Percentiles rank a stretch among this genome's conserved stretches.
phyloP scores from a whole-genome alignment of 2,329 filamentous ascomycete species.

The Coniochaeta hoffmannii region DNA sequence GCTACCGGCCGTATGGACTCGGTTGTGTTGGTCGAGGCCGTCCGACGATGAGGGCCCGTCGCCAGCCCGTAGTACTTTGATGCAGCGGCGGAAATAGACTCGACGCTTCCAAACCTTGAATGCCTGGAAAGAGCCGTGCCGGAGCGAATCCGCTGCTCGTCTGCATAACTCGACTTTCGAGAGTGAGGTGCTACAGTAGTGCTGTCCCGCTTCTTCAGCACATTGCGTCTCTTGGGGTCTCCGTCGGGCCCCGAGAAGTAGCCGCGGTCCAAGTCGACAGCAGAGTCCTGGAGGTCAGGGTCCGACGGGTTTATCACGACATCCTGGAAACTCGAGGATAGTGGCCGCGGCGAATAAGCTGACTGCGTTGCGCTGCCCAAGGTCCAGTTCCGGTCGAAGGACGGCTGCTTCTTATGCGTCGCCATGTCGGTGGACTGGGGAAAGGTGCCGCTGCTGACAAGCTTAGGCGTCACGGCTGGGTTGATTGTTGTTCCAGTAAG shows the following conservation, averaged over 20 bases:
- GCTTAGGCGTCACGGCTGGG: conserved; percentile 30
- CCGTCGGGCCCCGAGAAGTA: conserved; percentile 90
- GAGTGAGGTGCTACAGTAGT: conserved; percentile 43
- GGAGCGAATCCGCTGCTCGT: conserved; percentile 63
- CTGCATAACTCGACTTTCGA: conserved; percentile 67
- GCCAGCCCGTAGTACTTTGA: conserved; percentile 63
- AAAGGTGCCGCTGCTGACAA: conserved; percentile 35
- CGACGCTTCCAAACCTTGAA: conserved; percentile 71
- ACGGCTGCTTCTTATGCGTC: conserved; percentile 57
- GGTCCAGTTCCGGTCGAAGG: conserved; percentile 65
- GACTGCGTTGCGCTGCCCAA: conserved; percentile 43
- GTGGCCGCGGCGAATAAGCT: conserved; percentile 29
- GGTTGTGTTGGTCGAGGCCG: conserved; percentile 52
- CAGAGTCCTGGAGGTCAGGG: conserved; percentile 36
- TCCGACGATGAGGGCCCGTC: conserved; percentile 46
- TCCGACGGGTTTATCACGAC: conserved; percentile 26
- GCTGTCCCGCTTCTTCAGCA: conserved; percentile 72
- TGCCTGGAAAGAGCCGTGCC: conserved; percentile 62
- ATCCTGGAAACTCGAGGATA: conserved; percentile 46
- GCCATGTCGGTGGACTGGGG: conserved; percentile 24
- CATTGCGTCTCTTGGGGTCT: conserved; percentile 67
- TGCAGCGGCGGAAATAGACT: conserved; percentile 62
- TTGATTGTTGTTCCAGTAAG: conserved; percentile 26
- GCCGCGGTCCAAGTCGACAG: conserved; percentile 68
- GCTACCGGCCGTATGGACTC: conserved; percentile 44